Evolutionary conservation across 352 stramenopile species (phyloP).

Genomic region (Elongisporangium prolatum): DNA sequence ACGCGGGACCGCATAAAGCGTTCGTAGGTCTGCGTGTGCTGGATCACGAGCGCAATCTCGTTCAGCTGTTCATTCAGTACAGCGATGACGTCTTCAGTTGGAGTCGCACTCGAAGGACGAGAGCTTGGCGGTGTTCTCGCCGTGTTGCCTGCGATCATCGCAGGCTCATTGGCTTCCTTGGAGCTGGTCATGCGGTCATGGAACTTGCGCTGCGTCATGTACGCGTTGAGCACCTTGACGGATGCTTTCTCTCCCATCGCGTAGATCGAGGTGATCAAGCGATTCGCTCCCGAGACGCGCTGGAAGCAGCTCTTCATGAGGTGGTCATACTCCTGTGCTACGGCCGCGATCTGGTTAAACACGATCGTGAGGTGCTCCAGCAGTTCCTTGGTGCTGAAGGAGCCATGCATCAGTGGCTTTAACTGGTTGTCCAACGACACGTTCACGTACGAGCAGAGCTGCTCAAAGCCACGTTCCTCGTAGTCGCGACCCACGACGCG

Average conservation of each 20-base stretch:
- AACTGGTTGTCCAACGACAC: conserved; percentile 30
- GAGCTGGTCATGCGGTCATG: conserved; percentile 49
- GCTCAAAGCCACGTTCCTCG: conserved; percentile 54
- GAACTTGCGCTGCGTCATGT: conserved; percentile 76
- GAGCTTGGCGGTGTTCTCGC: background rate
- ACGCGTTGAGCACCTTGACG: conserved; percentile 51
- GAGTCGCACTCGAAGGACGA: conserved; percentile 1
- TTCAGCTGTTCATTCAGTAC: conserved; percentile 84
- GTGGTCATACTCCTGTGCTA: conserved; percentile 53
- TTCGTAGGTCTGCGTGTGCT: conserved; percentile 88
- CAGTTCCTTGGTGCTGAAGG: conserved; percentile 71
- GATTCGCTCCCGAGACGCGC: conserved; percentile 39
- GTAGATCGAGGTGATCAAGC: conserved; percentile 55
- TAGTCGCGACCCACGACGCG: conserved; percentile 62
- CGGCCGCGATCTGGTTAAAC: conserved; percentile 72
- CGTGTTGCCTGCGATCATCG: background rate
- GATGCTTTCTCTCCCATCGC: conserved; percentile 49
- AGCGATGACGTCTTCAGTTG: conserved; percentile 53
- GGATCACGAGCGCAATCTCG: conserved; percentile 81
- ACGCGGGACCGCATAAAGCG: conserved; percentile 81
- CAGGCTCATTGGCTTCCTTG: conserved; percentile 4
- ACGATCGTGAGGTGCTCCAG: conserved; percentile 68
- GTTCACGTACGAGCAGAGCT: conserved; percentile 50
- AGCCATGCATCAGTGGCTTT: conserved; percentile 22
- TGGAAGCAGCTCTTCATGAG: conserved; percentile 53